A percentile compares a stretch with the other conserved stretches of the same genome.
These are phyloP conservation scores for Taphrina betulina DNA, from an alignment of 1,139 yeast species.

Conservation along the genomic window DNA sequence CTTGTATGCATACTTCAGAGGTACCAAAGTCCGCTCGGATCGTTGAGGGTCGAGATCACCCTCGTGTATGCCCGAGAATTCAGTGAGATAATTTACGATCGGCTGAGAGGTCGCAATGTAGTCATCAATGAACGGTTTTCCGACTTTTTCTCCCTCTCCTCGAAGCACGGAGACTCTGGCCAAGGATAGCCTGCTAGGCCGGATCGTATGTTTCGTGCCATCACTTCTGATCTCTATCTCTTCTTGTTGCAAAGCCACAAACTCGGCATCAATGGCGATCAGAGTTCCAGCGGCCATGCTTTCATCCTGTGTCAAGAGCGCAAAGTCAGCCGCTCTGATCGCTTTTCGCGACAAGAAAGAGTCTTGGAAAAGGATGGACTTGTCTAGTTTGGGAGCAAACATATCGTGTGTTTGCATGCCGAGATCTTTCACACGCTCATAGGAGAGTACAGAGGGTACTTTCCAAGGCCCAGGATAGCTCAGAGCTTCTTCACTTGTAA, in stretches of 20 bases:
- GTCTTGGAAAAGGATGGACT: slow-evolving; percentile 51
- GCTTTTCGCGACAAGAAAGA: slow-evolving; percentile 68
- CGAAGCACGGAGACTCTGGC: slow-evolving; percentile 88
- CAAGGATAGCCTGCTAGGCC: slow-evolving; percentile 73
- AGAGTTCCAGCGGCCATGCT: slow-evolving; percentile 57
- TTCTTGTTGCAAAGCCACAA: slow-evolving; percentile 79
- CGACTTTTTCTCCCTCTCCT: slow-evolving; percentile 67
- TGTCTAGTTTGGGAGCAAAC: slow-evolving; percentile 39
- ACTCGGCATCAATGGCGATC: slow-evolving; percentile 95
- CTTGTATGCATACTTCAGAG: slow-evolving; percentile 77
- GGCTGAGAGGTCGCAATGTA: slow-evolving; percentile 72
- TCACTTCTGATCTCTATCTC: slow-evolving; percentile 71
- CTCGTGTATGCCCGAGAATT: slow-evolving; percentile 86
- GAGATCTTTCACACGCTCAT: slow-evolving; percentile 41
- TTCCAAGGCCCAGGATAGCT: slow-evolving; percentile 77
- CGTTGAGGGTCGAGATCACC: slow-evolving; percentile 77
- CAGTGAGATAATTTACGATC: slow-evolving; percentile 77
- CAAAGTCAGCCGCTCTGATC: slow-evolving; percentile 10
- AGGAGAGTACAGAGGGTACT: slow-evolving; percentile 71
- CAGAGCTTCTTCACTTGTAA: slow-evolving; percentile 67
- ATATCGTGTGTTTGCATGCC: neutral
- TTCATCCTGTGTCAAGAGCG: slow-evolving; percentile 8
- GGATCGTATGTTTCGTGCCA: slow-evolving; percentile 66
- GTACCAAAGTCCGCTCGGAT: slow-evolving; percentile 71
- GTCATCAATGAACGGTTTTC: slow-evolving; percentile 88